Evolutionary conservation across 345 rosid genomes (phyloP).

Genomic region (Limnanthes douglasii): DNA sequence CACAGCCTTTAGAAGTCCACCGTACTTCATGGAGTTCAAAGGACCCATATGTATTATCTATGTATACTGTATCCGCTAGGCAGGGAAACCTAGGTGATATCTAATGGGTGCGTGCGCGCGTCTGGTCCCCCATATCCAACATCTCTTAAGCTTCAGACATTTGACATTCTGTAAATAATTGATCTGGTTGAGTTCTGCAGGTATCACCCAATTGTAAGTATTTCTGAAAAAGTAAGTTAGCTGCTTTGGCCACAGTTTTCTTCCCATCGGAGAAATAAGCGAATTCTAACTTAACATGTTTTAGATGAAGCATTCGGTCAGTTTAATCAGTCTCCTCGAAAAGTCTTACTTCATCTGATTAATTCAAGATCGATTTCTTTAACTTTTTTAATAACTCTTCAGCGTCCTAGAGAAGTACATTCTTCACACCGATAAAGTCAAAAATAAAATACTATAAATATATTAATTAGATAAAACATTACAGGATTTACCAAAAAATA

Average conservation of each 20-base stretch:
- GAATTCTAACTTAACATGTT: conserved; percentile 41
- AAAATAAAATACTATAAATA: no score
- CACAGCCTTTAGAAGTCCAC: conserved; percentile 56
- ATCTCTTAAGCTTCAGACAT: conserved; percentile 44
- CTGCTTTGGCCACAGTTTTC: conserved; percentile 75
- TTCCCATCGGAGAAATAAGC: conserved; percentile 64
- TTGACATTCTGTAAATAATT: conserved; percentile 47
- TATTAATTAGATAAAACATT: no score
- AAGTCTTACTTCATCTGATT: conserved; percentile 19
- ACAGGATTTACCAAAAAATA: no score
- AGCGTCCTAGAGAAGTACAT: conserved; percentile 54
- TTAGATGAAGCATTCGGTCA: conserved; percentile 10
- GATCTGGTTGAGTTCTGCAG: conserved; percentile 23
- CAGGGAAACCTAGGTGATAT: conserved; percentile 88
- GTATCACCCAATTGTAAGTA: conserved; percentile 21
- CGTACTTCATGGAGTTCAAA: conserved; percentile 47
- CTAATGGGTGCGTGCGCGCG: conserved; percentile 77
- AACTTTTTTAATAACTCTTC: conserved; percentile 81
- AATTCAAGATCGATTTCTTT: conserved; percentile 38
- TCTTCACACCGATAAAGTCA: conserved; percentile 59
- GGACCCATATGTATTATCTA: conserved; percentile 90
- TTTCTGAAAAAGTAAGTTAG: conserved; percentile 49
- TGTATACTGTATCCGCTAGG: conserved; percentile 82
- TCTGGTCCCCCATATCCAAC: conserved; percentile 53
- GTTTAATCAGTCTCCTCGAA: conserved; percentile 34